These are phyloP conservation scores for Thalia dealbata DNA, from an alignment of 176 grass and related monocot species.

Conservation along the genomic window DNA sequence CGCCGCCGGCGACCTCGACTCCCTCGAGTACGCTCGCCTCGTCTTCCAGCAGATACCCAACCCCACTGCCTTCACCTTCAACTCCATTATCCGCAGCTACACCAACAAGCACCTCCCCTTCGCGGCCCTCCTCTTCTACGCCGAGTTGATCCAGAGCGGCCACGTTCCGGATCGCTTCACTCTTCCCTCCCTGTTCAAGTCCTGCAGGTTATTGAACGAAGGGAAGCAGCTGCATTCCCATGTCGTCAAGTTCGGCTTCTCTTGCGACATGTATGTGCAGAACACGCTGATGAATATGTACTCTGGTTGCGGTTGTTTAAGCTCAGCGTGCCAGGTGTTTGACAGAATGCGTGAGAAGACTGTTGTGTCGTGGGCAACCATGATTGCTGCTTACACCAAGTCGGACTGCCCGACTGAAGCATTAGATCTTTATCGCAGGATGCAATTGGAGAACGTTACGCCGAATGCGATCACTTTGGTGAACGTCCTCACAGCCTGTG, in stretches of 20 bases:
- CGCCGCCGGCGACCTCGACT: not conserved
- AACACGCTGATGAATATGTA: slow-evolving; percentile 16
- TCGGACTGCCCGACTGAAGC: slow-evolving; percentile 8
- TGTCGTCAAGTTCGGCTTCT: slow-evolving; percentile 15
- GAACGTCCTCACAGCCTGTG: slow-evolving; percentile 17
- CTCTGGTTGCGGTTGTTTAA: slow-evolving; percentile 4
- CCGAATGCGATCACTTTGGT: slow-evolving; percentile 15
- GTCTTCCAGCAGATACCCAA: slow-evolving; percentile 3
- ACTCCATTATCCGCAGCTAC: slow-evolving; percentile 15
- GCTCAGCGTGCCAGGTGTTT: slow-evolving; percentile 4
- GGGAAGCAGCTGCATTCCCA: slow-evolving; percentile 18
- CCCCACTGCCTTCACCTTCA: slow-evolving; percentile 21
- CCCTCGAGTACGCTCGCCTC: slow-evolving; percentile 7
- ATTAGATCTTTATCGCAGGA: slow-evolving; percentile 12
- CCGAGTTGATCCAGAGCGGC: not conserved
- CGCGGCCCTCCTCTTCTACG: slow-evolving; percentile 7
- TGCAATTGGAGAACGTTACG: slow-evolving; percentile 1
- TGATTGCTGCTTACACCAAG: slow-evolving; percentile 15
- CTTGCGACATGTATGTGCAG: slow-evolving; percentile 8
- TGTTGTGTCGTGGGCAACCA: slow-evolving; percentile 15
- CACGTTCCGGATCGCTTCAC: slow-evolving; percentile 9
- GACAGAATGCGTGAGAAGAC: slow-evolving; percentile 12
- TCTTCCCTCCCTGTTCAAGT: slow-evolving; percentile 10
- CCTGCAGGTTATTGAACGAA: not conserved
- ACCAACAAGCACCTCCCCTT: slow-evolving; percentile 3